Evolutionary conservation across 768 basidiomycete species (phyloP), one percentile per base, ranked within the genome.

Genomic region (Tricholoma saponaceum): DNA sequence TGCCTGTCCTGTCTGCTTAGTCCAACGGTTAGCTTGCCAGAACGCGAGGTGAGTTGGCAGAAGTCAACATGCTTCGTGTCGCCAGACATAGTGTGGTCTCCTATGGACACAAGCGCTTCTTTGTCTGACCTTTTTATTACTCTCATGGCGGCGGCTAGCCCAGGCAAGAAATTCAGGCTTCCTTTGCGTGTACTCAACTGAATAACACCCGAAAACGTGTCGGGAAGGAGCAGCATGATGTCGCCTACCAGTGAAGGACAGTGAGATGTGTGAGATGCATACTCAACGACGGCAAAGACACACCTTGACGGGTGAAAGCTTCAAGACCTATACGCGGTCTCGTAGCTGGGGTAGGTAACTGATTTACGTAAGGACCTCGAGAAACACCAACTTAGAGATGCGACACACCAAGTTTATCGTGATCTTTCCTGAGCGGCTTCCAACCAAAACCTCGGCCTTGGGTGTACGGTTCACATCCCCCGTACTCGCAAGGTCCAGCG

Each of bases 1-100:
- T 70, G 72, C 16, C 58, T 71, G 60, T 83, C 81, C 55, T 66
- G 64, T 12, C 75, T 77, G 51, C 71, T 72, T 51, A 82, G 57
- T 25, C 80, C 79, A 7, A 83, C 66, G n/a, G 75, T 61, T 32
- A 82, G 59, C 49, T 69, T 72, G 12, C 79, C 80, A 39, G 59
- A 66, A 18, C 69, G 68, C 16, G 77, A 67, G 25, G 52, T 64
- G 25, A 79, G 59, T 49, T 75, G 70, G 62, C 79, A 78, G 51
- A 74, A 76, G 52, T 80, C 74, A 32, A 71, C 62, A 44, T 68
- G 70, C 1, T 57, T 62, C 50, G 46, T 59, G 55, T 51, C 59
- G 35, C 47, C 51, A 39, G 46, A 51, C 13, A 39, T 26, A 12
- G 39, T 58, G 41, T 69, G 67, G 26, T 66, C 62, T 10, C 72